Evolutionary conservation across 2,329 filamentous ascomycete species (phyloP), one percentile per base, ranked within the genome.

Genomic region (Penicillium sp.): DNA sequence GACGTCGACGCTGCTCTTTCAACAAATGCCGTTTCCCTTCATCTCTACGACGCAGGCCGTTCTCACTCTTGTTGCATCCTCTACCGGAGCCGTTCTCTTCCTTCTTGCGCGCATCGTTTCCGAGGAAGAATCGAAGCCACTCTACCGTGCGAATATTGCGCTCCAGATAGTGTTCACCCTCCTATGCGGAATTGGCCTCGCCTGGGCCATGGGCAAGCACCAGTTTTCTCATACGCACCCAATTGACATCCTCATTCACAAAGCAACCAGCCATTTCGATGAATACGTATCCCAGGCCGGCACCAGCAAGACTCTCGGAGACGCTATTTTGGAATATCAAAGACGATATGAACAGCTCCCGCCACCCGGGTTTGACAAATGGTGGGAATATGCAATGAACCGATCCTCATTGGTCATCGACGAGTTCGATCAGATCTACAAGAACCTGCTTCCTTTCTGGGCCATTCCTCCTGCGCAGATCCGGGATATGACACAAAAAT

Each of bases 321-420:
- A 76, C 47, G 78, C 78, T 22, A 74, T 78, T 6, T 51, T 62
- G 16, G 69, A 75, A 31, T 83, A 83, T 59, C 71, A 67, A 35
- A 61, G 66, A 40, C 72, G 77, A 50, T 80, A 82, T 56, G 61
- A 68, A 2, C 73, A 75, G 43, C 69, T 75, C 49, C 80, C 80
- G 1, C 80, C 80, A 22, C 79, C 80, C 8, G 74, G 75, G 10
- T 84, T 83, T 52, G 77, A 82, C 51, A 67, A 73, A 47, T 83
- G 80, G 80, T 82, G 78, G 55, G 61, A 74, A 29, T 82, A 75
- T 59, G 79, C 80, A 1, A 73, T 67, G 4, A 71, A 64, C 6
- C 73, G 73, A 31, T 74, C 72, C 11, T 77, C 77, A 1, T 59
- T 74, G 4, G 63, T 82, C 7, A 77, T 82, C 40, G 80, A 84